Evolutionary conservation across 169 alveolate species (phyloP).

Genomic region (Cryptosporidium andersoni): DNA sequence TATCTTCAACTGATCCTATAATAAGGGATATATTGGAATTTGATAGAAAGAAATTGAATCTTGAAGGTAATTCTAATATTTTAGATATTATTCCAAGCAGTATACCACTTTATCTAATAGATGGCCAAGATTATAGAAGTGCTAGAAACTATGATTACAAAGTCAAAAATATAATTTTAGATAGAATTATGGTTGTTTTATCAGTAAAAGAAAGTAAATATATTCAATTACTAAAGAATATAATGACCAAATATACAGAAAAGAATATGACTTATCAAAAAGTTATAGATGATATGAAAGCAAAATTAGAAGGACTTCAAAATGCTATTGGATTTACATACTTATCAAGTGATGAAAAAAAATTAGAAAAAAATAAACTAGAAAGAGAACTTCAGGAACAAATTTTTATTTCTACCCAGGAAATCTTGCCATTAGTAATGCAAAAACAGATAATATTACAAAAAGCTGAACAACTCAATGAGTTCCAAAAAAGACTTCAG

Average conservation of each 20-base stretch:
- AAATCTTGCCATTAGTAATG: constrained; percentile 7
- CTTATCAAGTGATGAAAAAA: constrained; percentile 37
- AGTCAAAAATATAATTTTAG: constrained; percentile 10
- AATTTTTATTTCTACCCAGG: constrained; percentile 11
- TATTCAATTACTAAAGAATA: constrained; percentile 14
- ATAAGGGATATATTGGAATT: constrained; percentile 8
- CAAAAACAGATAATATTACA: constrained; percentile 10
- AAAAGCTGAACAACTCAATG: constrained; percentile 22
- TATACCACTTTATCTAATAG: constrained; percentile 27
- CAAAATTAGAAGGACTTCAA: constrained; percentile 9
- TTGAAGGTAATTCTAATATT: not conserved
- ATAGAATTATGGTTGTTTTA: constrained; percentile 6
- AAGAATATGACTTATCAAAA: constrained; percentile 1
- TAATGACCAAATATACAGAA: not conserved
- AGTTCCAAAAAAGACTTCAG: constrained; percentile 5
- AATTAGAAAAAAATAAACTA: constrained; percentile 8
- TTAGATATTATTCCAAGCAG: constrained; percentile 32
- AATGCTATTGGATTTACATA: constrained; percentile 12
- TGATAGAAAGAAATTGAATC: constrained; percentile 2
- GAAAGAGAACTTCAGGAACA: constrained; percentile 6
- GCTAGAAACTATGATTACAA: constrained; percentile 35
- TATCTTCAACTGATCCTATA: constrained; percentile 2
- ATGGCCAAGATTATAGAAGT: constrained; percentile 17
- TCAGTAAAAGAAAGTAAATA: constrained; percentile 31
- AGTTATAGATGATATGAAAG: constrained; percentile 3